Evolutionary conservation across 2,329 filamentous ascomycete species (phyloP).

Genomic region (Xylariaceae sp.): DNA sequence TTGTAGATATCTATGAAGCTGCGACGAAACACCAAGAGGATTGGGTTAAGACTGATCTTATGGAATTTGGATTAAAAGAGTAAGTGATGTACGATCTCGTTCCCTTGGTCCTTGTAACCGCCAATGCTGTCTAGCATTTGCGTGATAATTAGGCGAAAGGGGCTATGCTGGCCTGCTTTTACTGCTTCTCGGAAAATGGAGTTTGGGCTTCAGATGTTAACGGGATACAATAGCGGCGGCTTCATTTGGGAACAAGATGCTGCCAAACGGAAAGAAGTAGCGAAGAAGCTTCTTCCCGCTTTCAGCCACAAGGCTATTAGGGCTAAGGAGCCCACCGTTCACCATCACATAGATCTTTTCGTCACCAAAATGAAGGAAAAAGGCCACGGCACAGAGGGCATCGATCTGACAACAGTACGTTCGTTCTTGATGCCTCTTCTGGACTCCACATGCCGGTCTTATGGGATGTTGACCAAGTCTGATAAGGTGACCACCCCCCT

Average conservation of each 20-base stretch:
- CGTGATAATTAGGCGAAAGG: too few species aligned
- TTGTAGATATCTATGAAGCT: constrained; percentile 13
- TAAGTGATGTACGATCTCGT: too few species aligned
- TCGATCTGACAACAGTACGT: too few species aligned
- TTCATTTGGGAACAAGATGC: constrained; percentile 21
- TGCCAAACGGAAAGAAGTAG: constrained; percentile 13
- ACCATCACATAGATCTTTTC: constrained; percentile 17
- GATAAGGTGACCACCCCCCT: too few species aligned
- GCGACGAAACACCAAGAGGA: constrained; percentile 10
- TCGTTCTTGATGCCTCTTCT: too few species aligned
- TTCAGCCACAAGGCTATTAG: constrained; percentile 16
- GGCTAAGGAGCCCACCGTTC: constrained; percentile 16
- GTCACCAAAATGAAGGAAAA: constrained; percentile 15
- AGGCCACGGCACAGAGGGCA: neutral
- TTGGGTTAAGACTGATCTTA: constrained; percentile 20
- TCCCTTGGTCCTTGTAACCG: too few species aligned
- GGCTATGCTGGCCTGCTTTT: too few species aligned
- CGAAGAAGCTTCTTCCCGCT: constrained; percentile 18
- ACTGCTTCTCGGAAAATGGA: too few species aligned
- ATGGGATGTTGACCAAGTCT: too few species aligned
- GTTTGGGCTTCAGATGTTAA: too few species aligned
- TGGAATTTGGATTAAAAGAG: constrained; percentile 17
- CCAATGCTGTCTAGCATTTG: too few species aligned
- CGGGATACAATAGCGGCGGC: neutral
- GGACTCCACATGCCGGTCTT: too few species aligned